A percentile compares a stretch with the other conserved stretches of the same genome.
Evolutionary conservation across 1,139 yeast genomes (phyloP).

Genomic region (Schwanniomyces etchellsii): DNA sequence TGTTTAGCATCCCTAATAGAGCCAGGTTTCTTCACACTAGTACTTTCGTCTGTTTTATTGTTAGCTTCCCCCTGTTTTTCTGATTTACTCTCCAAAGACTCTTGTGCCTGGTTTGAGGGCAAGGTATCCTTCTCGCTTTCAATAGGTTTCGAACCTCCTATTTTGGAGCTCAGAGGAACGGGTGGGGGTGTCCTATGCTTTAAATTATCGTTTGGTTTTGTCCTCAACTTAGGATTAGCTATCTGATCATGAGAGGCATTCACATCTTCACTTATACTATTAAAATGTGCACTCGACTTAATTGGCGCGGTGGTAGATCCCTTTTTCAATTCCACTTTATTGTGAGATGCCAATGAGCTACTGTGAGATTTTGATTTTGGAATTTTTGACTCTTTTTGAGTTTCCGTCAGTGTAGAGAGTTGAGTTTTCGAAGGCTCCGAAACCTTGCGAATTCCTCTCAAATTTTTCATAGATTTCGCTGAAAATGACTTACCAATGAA

Average conservation of each 20-base stretch:
- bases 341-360: slow-evolving; percentile 27
- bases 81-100: slow-evolving; percentile 3
- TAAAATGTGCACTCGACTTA: slow-evolving; percentile 25
- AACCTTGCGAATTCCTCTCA: slow-evolving; percentile 17
- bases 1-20: slow-evolving; percentile 52
- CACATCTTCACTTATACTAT: slow-evolving; percentile 7
- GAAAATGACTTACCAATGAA: slow-evolving; percentile 38
- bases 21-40: slow-evolving; percentile 11
- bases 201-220: slow-evolving; percentile 6
- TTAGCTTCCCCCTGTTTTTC: slow-evolving; percentile 5
- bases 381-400: slow-evolving; percentile 12
- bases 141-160: slow-evolving; percentile 10
- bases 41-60: slow-evolving; percentile 9
- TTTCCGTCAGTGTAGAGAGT: slow-evolving; percentile 7
- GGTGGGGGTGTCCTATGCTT: slow-evolving; percentile 33
- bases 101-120: slow-evolving; percentile 7
- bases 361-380: slow-evolving; percentile 44
- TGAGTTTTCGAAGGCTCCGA: slow-evolving; percentile 16
- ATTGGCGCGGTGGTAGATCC: slow-evolving; percentile 41
- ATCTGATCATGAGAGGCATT: background rate
- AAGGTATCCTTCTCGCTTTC: slow-evolving; percentile 6
- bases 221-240: slow-evolving; percentile 14
- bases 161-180: slow-evolving; percentile 22
- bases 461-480: slow-evolving; percentile 33
- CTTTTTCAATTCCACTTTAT: slow-evolving; percentile 14